Base-by-base conservation (phyloP, 306 rosid species). In the Dicorynia guianensis region DNA sequence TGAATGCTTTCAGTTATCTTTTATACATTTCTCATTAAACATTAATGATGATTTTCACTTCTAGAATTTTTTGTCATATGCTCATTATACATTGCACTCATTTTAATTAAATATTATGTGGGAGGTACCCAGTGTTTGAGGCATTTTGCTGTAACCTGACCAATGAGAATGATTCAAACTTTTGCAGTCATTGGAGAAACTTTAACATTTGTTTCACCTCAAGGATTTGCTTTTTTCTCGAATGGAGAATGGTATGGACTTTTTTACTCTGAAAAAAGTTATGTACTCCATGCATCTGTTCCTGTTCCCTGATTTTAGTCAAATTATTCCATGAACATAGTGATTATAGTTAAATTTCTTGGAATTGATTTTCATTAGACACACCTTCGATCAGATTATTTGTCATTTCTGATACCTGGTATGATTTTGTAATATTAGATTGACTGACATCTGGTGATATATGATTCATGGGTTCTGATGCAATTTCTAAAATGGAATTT, bases 171-270 rank as follows among this genome's bases (percentile, higher is more conserved):
- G 52, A 75, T 72, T 80, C 57, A 67, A 44, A 30, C 67, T 66
- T 66, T 72, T 83, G 82, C 92, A 95, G 99, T 83, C 83, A 85
- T 95, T 34, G 99, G 96, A 81, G 99, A 95, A 89, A 95, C 99
- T 15, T 10, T 87, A 59, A 89, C 92, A 67, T 92, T 85, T 58
- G 93, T 49, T 67, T 13, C 81, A 55, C 97, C 99, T 44, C 78
- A 84, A 56, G 88, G 79, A 60, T 72, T 76, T 14, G 61, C 84
- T 67, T 86, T 92, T 76, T 86, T 95, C 81, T 71, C 97, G 72
- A 95, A 95, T 77, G 99, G 99, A 75, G 99, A 95, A 84, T 95
- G 99, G 99, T 95, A 89, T 17, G 89, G 58, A 69, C 14, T 46
- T 25, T n/a, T 67, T 62, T 42, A 15, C 48, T 59, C 30, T 46